A percentile compares a stretch with the other conserved stretches of the same genome.
phyloP scores from a whole-genome alignment of 768 basidiomycete genomes.

The Lanmaoa pseudosensibilis region DNA sequence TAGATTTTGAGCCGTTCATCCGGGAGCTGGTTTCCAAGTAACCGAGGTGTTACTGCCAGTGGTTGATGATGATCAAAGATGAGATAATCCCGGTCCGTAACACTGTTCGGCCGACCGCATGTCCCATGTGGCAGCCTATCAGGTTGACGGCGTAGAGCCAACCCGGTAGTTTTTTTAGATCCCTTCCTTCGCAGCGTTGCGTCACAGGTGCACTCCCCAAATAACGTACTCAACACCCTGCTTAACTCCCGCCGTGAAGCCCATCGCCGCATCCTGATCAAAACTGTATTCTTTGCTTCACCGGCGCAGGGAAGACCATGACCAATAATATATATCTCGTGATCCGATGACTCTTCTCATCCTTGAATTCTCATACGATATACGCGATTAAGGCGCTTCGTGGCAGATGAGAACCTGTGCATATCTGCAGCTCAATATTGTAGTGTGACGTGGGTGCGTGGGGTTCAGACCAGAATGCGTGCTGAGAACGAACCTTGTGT shows the following conservation, averaged over 20 bases:
- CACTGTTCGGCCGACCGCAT: conserved; percentile 11
- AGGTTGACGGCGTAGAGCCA: neutral
- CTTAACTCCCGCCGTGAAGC: neutral
- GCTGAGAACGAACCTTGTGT: neutral
- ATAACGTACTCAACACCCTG: neutral
- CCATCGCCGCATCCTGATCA: neutral
- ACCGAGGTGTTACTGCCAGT: conserved; percentile 2
- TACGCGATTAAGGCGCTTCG: conserved; percentile 7
- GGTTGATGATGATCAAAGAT: conserved; percentile 1
- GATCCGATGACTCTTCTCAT: neutral
- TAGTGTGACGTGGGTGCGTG: neutral
- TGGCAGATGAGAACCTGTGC: neutral
- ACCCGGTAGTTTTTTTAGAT: neutral
- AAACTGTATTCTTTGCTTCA: neutral
- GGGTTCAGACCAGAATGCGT: neutral
- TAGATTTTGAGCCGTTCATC: neutral
- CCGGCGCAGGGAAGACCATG: neutral
- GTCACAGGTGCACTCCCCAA: neutral
- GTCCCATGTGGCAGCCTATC: neutral
- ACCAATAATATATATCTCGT: neutral
- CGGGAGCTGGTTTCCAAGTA: conserved; percentile 8
- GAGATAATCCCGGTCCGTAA: neutral
- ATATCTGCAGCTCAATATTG: no score
- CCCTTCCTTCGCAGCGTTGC: neutral
- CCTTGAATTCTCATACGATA: neutral